Evolutionary conservation across 2,329 filamentous ascomycete genomes (phyloP).

Genomic region (Xylaria sp.): DNA sequence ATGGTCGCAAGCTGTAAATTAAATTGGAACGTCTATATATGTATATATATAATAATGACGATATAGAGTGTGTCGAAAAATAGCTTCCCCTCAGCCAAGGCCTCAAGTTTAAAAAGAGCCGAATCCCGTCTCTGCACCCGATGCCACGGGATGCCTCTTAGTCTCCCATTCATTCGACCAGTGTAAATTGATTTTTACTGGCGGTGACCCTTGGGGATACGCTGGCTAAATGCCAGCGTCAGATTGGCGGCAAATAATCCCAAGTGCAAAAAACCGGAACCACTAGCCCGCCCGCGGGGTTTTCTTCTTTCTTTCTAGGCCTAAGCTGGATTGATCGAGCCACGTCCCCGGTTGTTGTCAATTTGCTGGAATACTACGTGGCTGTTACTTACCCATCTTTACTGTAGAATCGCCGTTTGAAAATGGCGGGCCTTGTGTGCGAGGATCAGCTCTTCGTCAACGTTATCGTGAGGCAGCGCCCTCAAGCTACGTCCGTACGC

Average conservation of each 20-base stretch:
- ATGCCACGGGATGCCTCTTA: conserved; percentile 19
- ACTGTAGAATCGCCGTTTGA: conserved; percentile 9
- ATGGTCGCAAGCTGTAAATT: conserved; percentile 6
- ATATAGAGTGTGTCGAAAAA: neutral
- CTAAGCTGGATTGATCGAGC: conserved; percentile 26
- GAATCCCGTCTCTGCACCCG: conserved; percentile 26
- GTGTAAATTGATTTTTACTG: conserved; percentile 28
- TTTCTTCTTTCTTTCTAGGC: conserved; percentile 9
- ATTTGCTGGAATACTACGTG: conserved; percentile 31
- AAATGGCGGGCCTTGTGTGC: neutral
- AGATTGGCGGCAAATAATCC: conserved; percentile 36
- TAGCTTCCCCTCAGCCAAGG: conserved; percentile 2
- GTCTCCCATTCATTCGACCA: conserved; percentile 18
- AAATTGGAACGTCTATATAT: neutral
- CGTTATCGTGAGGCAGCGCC: conserved; percentile 26
- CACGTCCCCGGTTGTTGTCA: conserved; percentile 29
- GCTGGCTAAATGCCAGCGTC: conserved; percentile 48
- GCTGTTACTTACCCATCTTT: neutral
- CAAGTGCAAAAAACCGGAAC: conserved; percentile 42
- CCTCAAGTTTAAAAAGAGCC: neutral
- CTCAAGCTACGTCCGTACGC: neutral
- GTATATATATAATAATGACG: neutral
- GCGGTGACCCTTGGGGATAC: conserved; percentile 34
- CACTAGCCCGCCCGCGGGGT: conserved; percentile 43
- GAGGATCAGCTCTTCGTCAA: conserved; percentile 11